Evolutionary conservation across 768 basidiomycete species (phyloP).

Genomic region (Mycena vulgaris): DNA sequence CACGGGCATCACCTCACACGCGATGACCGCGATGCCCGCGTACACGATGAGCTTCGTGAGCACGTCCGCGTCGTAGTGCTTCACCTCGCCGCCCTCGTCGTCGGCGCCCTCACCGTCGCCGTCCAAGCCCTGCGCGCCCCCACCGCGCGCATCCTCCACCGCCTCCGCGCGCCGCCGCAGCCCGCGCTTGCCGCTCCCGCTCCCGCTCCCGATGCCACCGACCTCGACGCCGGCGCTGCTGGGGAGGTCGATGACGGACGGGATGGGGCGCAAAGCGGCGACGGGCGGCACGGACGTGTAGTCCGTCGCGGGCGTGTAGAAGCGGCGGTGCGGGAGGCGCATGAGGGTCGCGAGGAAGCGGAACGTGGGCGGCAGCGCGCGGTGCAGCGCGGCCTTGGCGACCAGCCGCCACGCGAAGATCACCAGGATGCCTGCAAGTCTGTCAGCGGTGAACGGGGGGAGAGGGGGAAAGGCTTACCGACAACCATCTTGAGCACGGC

Average conservation of each 20-base stretch:
- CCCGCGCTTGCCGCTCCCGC: conserved; percentile 37
- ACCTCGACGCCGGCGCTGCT: conserved; percentile 60
- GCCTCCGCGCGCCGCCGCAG: conserved; percentile 32
- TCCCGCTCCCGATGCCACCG: conserved; percentile 60
- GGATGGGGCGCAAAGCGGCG: conserved; percentile 78
- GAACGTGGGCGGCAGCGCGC: conserved; percentile 87
- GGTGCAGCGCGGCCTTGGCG: conserved; percentile 83
- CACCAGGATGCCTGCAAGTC: conserved; percentile 72
- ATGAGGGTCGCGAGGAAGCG: conserved; percentile 79
- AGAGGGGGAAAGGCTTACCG: conserved; percentile 48
- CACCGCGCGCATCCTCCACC: conserved; percentile 49
- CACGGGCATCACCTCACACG: conserved; percentile 73
- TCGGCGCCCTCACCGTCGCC: conserved; percentile 61
- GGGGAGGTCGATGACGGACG: conserved; percentile 89
- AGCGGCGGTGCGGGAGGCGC: conserved; percentile 84
- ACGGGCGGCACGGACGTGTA: conserved; percentile 77
- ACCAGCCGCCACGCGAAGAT: conserved; percentile 93
- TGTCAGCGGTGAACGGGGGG: not conserved
- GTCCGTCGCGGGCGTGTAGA: conserved; percentile 94
- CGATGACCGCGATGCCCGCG: conserved; percentile 84
- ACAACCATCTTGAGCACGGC: conserved; percentile 64
- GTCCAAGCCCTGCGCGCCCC: conserved; percentile 46
- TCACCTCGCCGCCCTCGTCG: conserved; percentile 77
- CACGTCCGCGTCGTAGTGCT: conserved; percentile 29
- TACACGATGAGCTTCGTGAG: conserved; percentile 94